A percentile compares a stretch with the other conserved stretches of the same genome.
Evolutionary conservation across 2,329 filamentous ascomycete genomes (phyloP).

Genomic region (Chrysosporium keratinophilum): DNA sequence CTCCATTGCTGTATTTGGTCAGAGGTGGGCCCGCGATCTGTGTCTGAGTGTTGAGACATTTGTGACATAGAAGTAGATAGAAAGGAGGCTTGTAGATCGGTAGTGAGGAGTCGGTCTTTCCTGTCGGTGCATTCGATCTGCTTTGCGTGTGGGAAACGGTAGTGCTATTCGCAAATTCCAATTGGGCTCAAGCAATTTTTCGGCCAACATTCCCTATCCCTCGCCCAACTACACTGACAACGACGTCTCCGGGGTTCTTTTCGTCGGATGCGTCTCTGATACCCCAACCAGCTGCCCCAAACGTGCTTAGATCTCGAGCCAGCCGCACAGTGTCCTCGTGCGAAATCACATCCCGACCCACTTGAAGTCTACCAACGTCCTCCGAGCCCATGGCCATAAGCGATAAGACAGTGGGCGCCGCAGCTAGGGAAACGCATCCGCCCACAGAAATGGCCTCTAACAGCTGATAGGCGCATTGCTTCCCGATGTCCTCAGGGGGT

Average conservation of each 20-base stretch:
- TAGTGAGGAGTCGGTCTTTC: no score
- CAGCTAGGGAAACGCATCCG: constrained; percentile 65
- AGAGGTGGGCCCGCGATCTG: no score
- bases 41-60: no score
- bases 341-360: constrained; percentile 72
- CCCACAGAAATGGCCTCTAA: constrained; percentile 72
- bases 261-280: constrained; percentile 63
- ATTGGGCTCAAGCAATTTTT: constrained; percentile 61
- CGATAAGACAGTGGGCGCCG: constrained; percentile 64
- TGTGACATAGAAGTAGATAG: no score
- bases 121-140: no score
- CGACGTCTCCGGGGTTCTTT: constrained; percentile 56
- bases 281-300: constrained; percentile 86
- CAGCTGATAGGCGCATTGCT: constrained; percentile 76
- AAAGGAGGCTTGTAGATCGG: no score
- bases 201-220: constrained; percentile 91
- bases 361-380: constrained; percentile 75
- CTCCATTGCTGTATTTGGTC: no score
- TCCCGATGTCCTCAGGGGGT: constrained; percentile 82
- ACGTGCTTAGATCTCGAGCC: constrained; percentile 74
- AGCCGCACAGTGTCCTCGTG: constrained; percentile 70
- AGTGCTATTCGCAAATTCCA: neutral
- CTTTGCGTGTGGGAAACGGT: no score
- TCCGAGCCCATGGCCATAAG: constrained; percentile 98
- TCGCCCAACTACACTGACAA: constrained; percentile 82